Percentiles rank a stretch among this genome's conserved stretches.
Conservation (phyloP, 768 basidiomycete species). For the Mycena sanguinolenta region DNA sequence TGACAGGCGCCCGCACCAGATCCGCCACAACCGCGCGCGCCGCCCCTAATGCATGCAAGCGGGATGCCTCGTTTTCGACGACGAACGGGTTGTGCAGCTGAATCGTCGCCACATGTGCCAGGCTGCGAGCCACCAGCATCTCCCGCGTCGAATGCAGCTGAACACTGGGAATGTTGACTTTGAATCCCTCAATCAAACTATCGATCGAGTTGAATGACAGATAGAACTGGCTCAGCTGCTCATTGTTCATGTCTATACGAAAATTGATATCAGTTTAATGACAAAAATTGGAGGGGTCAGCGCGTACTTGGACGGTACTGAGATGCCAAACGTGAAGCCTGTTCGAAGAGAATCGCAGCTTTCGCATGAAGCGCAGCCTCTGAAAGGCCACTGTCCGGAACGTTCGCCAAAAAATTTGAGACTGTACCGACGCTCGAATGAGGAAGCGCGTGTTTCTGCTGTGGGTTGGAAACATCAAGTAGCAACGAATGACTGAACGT, state of each 20-base stretch:
- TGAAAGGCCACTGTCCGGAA: slow-evolving; percentile 20
- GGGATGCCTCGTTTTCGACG: slow-evolving; percentile 25
- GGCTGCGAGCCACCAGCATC: slow-evolving; percentile 41
- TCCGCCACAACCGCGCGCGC: slow-evolving; percentile 27
- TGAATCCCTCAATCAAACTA: slow-evolving; percentile 41
- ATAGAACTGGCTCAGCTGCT: slow-evolving; percentile 41
- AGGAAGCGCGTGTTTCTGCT: slow-evolving; percentile 27
- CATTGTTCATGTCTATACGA: slow-evolving; percentile 36
- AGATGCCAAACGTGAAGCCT: slow-evolving; percentile 39
- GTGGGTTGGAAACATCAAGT: neutral
- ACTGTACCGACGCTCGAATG: slow-evolving; percentile 28
- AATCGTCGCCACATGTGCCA: slow-evolving; percentile 44
- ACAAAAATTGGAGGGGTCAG: neutral
- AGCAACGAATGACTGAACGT: neutral
- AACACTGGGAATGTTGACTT: slow-evolving; percentile 10
- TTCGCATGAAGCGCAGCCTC: slow-evolving; percentile 20
- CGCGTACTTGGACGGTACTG: slow-evolving; percentile 41
- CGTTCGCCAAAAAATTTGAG: slow-evolving; percentile 21
- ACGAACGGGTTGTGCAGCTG: slow-evolving; percentile 45
- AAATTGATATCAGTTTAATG: neutral
- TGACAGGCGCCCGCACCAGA: slow-evolving; percentile 9
- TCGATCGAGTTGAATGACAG: slow-evolving; percentile 44
- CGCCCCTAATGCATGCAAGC: slow-evolving; percentile 17
- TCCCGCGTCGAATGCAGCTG: slow-evolving; percentile 21
- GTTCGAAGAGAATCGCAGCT: slow-evolving; percentile 44